Base-by-base conservation (phyloP, 2,329 filamentous ascomycete genomes). In the Apiospora phragmitis region DNA sequence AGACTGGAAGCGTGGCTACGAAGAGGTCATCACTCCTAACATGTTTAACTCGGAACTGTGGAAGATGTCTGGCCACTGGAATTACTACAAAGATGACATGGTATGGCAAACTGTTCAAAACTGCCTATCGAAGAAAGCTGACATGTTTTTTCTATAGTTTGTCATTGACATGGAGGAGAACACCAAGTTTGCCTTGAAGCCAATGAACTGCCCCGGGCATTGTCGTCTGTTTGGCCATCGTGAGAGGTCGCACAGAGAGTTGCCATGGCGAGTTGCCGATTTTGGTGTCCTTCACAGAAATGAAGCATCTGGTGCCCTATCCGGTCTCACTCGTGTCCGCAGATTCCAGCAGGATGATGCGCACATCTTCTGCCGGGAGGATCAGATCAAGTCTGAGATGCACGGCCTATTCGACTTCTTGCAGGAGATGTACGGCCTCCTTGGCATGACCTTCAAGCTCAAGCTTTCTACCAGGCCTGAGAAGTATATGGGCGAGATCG, bases 31-130 rank as follows among this genome's bases (percentile, higher is more conserved):
- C 80, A 94, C 95, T 4, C 96, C 96, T 68, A 98, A 96, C 84
- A 97, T 99, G 92, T 99, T 92, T 86, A 97, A 98, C 79, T 90
- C 94, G 16, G 89, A 94, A 8, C 85, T 98, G 18, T 98, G 96
- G 96, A 96, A 97, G 85, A 93, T 90, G 29, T 97, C 94, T 11
- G 96, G 96, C 67, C 96, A 98, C 82, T 98, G 95, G 95, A 90
- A 92, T 72, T 91, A 95, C 80, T 96, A 98, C 86, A 90, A 94
- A 79, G 95, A 98, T 74, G 95, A 98, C 83, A 98, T 98, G 95
- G 51, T 59, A 59, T 59, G 26, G 6, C 16, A 59, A 32, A 6
- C 94, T 94, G 51, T 21, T 6, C 51, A 26, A 21, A 59, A 26
- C 32, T 26, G 3, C 6, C 26, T 14, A 8, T 16, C 5, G 32